Conservation (phyloP, 345 rosid species). For the Brassica rapa region DNA sequence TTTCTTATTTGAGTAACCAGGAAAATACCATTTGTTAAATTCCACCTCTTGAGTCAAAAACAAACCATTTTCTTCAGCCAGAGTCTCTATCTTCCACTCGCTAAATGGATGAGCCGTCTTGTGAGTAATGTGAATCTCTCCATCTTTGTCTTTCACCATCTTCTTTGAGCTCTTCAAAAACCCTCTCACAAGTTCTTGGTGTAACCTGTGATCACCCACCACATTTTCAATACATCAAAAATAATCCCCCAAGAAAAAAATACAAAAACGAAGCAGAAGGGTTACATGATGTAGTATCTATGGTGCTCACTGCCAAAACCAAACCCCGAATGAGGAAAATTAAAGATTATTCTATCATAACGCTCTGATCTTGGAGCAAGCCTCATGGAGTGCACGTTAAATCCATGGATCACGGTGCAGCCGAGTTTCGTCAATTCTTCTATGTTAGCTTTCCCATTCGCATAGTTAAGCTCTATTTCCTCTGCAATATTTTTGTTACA, state of each 20-base stretch:
- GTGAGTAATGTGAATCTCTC: slow-evolving; percentile 54
- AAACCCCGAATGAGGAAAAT: slow-evolving; percentile 43
- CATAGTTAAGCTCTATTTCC: not conserved
- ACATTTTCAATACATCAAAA: not conserved
- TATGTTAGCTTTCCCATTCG: slow-evolving; percentile 14
- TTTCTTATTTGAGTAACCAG: slow-evolving; percentile 49
- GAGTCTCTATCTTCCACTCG: slow-evolving; percentile 40
- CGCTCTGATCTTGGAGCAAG: not conserved
- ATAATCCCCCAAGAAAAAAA: not conserved
- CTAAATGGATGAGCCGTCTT: slow-evolving; percentile 45
- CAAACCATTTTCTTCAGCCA: slow-evolving; percentile 41
- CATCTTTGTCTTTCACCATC: too few species aligned
- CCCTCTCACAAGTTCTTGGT: slow-evolving; percentile 35
- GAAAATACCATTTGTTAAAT: slow-evolving; percentile 38
- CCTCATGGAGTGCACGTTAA: slow-evolving; percentile 33
- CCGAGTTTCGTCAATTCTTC: not conserved
- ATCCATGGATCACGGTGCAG: slow-evolving; percentile 34
- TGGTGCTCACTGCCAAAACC: slow-evolving; percentile 2
- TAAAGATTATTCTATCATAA: slow-evolving; percentile 41
- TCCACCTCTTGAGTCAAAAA: not conserved
- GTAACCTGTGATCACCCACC: slow-evolving; percentile 27
- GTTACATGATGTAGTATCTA: not conserved
- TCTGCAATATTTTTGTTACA: not conserved
- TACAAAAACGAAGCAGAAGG: not conserved
- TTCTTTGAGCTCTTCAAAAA: slow-evolving; percentile 43